Evolutionary conservation across 2,329 filamentous ascomycete genomes (phyloP).

Genomic region (Mariannaea sp.): DNA sequence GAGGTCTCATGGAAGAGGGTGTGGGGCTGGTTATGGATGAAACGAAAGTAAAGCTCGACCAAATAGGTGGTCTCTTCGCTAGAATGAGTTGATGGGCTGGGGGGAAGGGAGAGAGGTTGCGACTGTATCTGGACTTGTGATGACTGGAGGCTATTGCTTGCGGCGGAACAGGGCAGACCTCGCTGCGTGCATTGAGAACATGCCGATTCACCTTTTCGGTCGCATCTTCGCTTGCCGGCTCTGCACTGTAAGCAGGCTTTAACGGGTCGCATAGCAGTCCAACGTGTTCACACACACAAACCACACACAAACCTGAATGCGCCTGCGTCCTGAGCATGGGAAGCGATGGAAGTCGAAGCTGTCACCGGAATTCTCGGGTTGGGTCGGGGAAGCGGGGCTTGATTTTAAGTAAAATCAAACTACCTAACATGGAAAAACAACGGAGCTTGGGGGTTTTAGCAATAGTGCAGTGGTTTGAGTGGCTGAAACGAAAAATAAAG

Average conservation of each 20-base stretch:
- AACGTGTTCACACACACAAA: too few relatives aligned
- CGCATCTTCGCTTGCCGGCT: conserved; percentile 27
- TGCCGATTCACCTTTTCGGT: background rate
- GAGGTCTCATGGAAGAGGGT: conserved; percentile 30
- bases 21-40: conserved; percentile 33
- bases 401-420: too few relatives aligned
- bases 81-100: background rate
- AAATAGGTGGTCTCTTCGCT: conserved; percentile 16
- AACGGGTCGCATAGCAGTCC: conserved; percentile 29
- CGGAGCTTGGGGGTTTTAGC: too few relatives aligned
- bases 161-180: conserved; percentile 19
- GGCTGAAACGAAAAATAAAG: too few relatives aligned
- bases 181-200: conserved; percentile 27
- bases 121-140: background rate
- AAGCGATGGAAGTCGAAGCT: too few relatives aligned
- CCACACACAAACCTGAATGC: too few relatives aligned
- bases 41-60: conserved; percentile 30
- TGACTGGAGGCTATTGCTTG: background rate
- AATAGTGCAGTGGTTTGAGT: too few relatives aligned
- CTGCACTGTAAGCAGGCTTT: conserved; percentile 30
- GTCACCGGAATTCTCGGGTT: too few relatives aligned
- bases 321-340: too few relatives aligned
- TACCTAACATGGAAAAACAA: too few relatives aligned
- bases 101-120: fast-evolving
- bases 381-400: too few relatives aligned